Evolutionary conservation across 2,329 filamentous ascomycete species (phyloP).

Genomic region (Pseudogymnoascus sp.): DNA sequence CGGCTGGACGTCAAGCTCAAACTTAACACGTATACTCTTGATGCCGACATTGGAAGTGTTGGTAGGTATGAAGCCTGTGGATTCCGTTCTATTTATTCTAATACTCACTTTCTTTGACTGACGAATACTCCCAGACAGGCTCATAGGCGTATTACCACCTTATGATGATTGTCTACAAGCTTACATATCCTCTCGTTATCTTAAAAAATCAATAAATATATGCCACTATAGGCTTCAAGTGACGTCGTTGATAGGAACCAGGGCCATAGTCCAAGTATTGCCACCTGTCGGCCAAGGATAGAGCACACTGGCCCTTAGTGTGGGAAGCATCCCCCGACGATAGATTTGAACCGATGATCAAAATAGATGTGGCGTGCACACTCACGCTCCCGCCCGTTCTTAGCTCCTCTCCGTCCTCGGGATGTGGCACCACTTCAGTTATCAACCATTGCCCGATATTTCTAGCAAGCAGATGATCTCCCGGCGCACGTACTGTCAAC

Average conservation of each 20-base stretch:
- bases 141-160: not conserved
- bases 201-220: not conserved
- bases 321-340: not conserved
- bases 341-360: not conserved
- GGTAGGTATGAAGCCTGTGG: not conserved
- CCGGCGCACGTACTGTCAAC: constrained; percentile 6
- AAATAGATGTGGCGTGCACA: constrained; percentile 8
- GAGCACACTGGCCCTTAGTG: not conserved
- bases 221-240: not conserved
- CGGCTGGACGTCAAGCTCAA: not conserved
- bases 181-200: not conserved
- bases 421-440: constrained; percentile 3
- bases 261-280: not conserved
- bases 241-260: not conserved
- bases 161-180: not conserved
- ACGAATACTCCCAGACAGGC: not conserved
- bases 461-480: constrained; percentile 9
- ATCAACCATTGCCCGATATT: not conserved
- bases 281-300: not conserved
- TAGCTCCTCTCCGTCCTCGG: not conserved
- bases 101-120: not conserved
- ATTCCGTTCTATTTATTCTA: not conserved
- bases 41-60: not conserved
- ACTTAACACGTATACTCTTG: not conserved
- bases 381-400: not conserved